Conservation (phyloP, 164 flowering plant species). For the Berberis thunbergii region DNA sequence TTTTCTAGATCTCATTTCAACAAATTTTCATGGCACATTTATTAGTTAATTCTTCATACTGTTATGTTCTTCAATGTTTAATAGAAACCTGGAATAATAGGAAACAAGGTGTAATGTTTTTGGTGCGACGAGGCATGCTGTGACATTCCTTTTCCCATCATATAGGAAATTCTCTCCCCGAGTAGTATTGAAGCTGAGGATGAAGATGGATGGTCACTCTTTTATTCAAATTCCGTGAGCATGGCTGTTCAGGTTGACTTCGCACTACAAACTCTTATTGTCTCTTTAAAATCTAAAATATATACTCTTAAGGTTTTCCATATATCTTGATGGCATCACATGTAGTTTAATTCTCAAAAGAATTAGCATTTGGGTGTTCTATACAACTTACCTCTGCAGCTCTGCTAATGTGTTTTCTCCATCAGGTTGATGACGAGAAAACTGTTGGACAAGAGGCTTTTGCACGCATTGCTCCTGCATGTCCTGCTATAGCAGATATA, state of each 20-base stretch:
- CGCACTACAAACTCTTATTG: background rate
- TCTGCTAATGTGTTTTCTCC: background rate
- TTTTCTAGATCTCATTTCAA: background rate
- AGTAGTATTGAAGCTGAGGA: slow-evolving; percentile 37
- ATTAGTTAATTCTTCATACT: background rate
- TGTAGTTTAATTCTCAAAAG: background rate
- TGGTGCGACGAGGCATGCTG: slow-evolving; percentile 4
- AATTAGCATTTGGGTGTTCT: background rate
- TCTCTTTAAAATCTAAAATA: background rate
- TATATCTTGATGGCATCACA: background rate
- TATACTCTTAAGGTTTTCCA: background rate
- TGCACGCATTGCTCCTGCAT: slow-evolving; percentile 80
- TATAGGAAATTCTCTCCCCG: slow-evolving; percentile 34
- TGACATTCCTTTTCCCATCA: slow-evolving; percentile 2
- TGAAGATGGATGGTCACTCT: slow-evolving; percentile 73
- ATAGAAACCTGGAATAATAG: background rate
- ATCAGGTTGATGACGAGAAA: slow-evolving; percentile 70
- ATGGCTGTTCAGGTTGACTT: slow-evolving; percentile 76
- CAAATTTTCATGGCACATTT: no score
- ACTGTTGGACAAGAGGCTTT: slow-evolving; percentile 86
- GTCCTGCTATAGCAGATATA: slow-evolving; percentile 59
- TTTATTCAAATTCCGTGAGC: slow-evolving; percentile 57
- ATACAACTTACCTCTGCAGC: no score
- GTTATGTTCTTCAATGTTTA: background rate
- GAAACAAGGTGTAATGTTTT: background rate